These are phyloP conservation scores for Coemansia sp. DNA, from an alignment of 192 early-diverging fungal genomes.

Conservation along the genomic window DNA sequence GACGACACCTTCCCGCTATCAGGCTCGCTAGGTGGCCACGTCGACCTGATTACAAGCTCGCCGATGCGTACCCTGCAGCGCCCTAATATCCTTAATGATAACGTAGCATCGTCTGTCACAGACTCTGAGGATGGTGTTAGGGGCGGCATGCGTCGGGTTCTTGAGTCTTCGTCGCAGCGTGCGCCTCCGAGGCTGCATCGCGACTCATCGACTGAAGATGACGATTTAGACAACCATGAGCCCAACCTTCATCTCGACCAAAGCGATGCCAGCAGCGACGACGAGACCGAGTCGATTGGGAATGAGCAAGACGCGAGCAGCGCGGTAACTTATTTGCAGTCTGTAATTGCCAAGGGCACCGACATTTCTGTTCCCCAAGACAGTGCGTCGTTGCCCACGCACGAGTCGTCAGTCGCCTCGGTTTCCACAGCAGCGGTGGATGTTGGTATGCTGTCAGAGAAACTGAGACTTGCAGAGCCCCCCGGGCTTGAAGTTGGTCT, in stretches of 20 bases:
- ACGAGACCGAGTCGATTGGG: constrained; percentile 17
- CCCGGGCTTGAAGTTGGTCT: constrained; percentile 11
- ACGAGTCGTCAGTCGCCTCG: constrained; percentile 21
- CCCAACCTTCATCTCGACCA: constrained; percentile 55
- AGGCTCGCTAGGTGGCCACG: constrained; percentile 23
- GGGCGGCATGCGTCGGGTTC: constrained; percentile 14
- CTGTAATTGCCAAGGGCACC: constrained; percentile 20
- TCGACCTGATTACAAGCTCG: constrained; percentile 40
- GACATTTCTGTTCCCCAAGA: constrained; percentile 3
- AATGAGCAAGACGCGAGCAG: constrained; percentile 23
- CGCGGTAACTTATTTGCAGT: constrained; percentile 25
- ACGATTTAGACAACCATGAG: constrained; percentile 37
- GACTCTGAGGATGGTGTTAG: constrained; percentile 26
- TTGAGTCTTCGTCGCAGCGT: constrained; percentile 29
- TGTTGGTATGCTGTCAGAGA: constrained; percentile 20
- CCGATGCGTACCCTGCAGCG: constrained; percentile 33
- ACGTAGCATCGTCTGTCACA: constrained; percentile 10
- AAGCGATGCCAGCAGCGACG: constrained; percentile 47
- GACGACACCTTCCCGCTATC: constrained; percentile 8
- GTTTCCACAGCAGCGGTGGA: constrained; percentile 14
- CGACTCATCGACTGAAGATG: constrained; percentile 45
- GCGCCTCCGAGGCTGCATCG: constrained; percentile 19
- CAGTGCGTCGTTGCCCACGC: constrained; percentile 14
- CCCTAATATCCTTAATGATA: constrained; percentile 12
- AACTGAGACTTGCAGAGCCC: constrained; percentile 33